Percentiles rank a stretch among this genome's conserved stretches.
These are phyloP conservation scores for Solanum peruvianum DNA, from an alignment of 257 asterid species.

Conservation along the genomic window DNA sequence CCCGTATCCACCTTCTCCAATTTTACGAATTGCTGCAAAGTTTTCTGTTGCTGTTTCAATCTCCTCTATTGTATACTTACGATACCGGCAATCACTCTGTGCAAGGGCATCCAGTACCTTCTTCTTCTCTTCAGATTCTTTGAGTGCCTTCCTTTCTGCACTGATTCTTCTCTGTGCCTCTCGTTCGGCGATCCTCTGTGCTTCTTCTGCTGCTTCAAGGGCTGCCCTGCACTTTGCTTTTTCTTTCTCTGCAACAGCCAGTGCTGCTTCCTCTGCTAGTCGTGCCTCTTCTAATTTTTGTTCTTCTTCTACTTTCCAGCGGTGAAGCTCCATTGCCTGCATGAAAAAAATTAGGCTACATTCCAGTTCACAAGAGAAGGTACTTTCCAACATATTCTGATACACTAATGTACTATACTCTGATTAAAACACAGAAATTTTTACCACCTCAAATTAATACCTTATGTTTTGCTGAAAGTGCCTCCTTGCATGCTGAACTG, in stretches of 20 bases:
- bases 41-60: constrained; percentile 69
- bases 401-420: not conserved
- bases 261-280: constrained; percentile 67
- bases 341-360: not conserved
- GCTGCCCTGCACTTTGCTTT: constrained; percentile 75
- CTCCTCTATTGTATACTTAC: constrained; percentile 69
- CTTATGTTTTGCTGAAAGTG: constrained; percentile 73
- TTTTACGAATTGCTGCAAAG: constrained; percentile 51
- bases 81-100: constrained; percentile 51
- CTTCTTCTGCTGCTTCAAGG: constrained; percentile 80
- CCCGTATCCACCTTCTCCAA: constrained; percentile 96
- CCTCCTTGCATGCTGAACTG: constrained; percentile 91
- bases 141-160: constrained; percentile 65
- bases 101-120: constrained; percentile 46
- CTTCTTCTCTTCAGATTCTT: constrained; percentile 69
- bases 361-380: not conserved
- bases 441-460: constrained; percentile 11
- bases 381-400: not conserved
- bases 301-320: constrained; percentile 73
- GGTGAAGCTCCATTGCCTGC: constrained; percentile 80
- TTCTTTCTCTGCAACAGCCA: constrained; percentile 66
- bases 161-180: constrained; percentile 70
- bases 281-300: constrained; percentile 61
- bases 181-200: constrained; percentile 77
- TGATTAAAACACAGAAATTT: not conserved